Evolutionary conservation across 768 basidiomycete genomes (phyloP).

Genomic region (Gelatoporia subvermispora): DNA sequence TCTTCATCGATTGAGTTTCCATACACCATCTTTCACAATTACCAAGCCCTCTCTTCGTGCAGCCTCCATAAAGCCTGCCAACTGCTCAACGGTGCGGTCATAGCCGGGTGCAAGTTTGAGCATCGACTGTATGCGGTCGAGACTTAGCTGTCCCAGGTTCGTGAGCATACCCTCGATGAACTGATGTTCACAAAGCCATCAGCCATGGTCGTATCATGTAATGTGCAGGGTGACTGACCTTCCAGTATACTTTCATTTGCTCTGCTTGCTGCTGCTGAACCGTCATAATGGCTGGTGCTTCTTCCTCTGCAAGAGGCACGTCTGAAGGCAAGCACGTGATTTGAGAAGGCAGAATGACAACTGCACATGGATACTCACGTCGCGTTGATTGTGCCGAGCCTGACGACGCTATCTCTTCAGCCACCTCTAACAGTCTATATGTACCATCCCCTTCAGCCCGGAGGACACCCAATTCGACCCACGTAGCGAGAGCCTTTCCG

Average conservation of each 20-base stretch:
- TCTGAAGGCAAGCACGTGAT: no score
- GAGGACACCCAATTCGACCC: slow-evolving; percentile 79
- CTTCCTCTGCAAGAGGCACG: slow-evolving; percentile 30
- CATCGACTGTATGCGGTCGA: slow-evolving; percentile 88
- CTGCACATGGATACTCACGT: not conserved
- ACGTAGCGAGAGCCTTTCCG: slow-evolving; percentile 72
- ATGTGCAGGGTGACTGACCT: slow-evolving; percentile 54
- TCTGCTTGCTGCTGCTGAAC: slow-evolving; percentile 75
- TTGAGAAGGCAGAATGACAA: not conserved
- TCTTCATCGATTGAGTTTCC: slow-evolving; percentile 40
- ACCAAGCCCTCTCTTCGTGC: slow-evolving; percentile 76
- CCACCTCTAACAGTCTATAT: slow-evolving; percentile 63
- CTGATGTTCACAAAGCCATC: slow-evolving; percentile 28
- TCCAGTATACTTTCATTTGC: slow-evolving; percentile 88
- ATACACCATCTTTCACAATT: slow-evolving; percentile 61
- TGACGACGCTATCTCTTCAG: slow-evolving; percentile 38
- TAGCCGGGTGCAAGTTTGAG: slow-evolving; percentile 81
- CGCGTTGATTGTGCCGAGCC: slow-evolving; percentile 13
- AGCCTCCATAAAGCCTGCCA: slow-evolving; percentile 75
- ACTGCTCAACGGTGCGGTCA: slow-evolving; percentile 74
- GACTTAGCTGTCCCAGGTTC: slow-evolving; percentile 69
- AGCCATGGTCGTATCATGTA: not conserved
- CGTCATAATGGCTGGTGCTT: slow-evolving; percentile 43
- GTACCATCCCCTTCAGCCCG: slow-evolving; percentile 57
- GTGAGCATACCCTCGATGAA: slow-evolving; percentile 92